Base-by-base conservation (phyloP, 2,329 filamentous ascomycete genomes). In the Botrytis deweyae region DNA sequence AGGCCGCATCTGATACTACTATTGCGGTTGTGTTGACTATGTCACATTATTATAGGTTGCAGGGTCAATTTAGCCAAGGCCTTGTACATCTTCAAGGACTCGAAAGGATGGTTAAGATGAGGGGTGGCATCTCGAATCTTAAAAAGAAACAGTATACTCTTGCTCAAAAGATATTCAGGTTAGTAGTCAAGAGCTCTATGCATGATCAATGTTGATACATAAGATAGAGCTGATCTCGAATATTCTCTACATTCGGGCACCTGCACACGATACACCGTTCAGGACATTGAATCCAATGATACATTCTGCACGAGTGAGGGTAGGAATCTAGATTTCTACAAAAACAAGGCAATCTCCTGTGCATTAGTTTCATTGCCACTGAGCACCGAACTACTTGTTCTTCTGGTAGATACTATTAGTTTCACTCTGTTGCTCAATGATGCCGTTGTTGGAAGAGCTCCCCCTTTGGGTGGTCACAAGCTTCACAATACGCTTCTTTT, bases 41-140 rank as follows among this genome's bases (percentile, higher is more conserved):
- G 75, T 73, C 77, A 4, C 79, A 80, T 42, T 78, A 78, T 59
- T 78, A 80, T 38, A 77, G 78, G 12, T 61, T 79, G 1, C 76
- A 77, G 33, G 76, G 76, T 64, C 72, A 78, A 42, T 76, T 78
- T 36, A 33, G n/a, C 4, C 72, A 78, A 29, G 77, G 77, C 12
- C 74, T 80, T 6, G 70, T 82, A 22, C 81, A 83, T 70, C 75
- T 82, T 36, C 70, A 79, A 25, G 81, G 81, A 1, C 74, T 82
- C 25, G 75, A 77, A 71, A 77, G 74, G 22, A 80, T 83, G 73
- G 73, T 82, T 36, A 74, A 79, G 36, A 52, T 82, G 44, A 79
- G 81, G 16, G 81, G 81, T 71, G 44, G 33, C 12, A 52, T 52
- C 22, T n/a, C 33, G 7, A 38, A 36, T 36, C 14, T 66, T 4